Conservation (phyloP, 2,329 filamentous ascomycete genomes). For the Pleurostoma richardsiae region DNA sequence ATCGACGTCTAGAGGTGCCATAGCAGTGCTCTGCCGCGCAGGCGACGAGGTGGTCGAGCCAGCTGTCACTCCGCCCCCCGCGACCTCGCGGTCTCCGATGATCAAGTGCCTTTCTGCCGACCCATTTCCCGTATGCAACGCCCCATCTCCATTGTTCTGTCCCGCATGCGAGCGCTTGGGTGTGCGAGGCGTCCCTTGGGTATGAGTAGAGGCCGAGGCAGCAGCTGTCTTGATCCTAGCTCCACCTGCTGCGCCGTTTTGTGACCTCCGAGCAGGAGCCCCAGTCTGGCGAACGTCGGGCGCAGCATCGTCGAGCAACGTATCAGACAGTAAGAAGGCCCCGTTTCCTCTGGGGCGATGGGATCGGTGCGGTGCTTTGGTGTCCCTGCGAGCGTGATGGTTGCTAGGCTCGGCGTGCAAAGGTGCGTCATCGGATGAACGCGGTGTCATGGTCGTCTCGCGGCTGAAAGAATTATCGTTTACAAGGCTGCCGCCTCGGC, state of each 20-base stretch:
- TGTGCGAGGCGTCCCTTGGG: slow-evolving; percentile 1
- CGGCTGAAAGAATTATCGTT: slow-evolving; percentile 5
- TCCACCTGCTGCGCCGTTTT: slow-evolving; percentile 3
- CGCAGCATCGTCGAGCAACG: slow-evolving; percentile 23
- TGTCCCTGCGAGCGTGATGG: background rate
- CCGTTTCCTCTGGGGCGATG: slow-evolving; percentile 41
- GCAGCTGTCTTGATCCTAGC: slow-evolving; percentile 6
- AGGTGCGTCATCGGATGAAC: slow-evolving; percentile 5
- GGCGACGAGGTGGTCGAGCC: background rate
- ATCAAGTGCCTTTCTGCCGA: slow-evolving; percentile 1
- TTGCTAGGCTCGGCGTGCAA: background rate
- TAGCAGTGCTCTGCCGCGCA: background rate
- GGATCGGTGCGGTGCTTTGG: slow-evolving; percentile 16
- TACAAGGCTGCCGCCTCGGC: slow-evolving; percentile 23
- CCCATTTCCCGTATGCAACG: slow-evolving; percentile 1
- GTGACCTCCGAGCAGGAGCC: too few species aligned
- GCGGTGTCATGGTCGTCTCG: slow-evolving; percentile 11
- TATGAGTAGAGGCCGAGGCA: background rate
- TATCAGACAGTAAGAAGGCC: slow-evolving; percentile 46
- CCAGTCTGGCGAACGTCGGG: slow-evolving; percentile 19
- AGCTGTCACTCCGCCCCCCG: background rate
- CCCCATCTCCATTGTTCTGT: background rate
- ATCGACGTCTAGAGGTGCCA: slow-evolving; percentile 58
- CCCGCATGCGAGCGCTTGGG: slow-evolving; percentile 3
- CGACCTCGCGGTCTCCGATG: too few species aligned